Evolutionary conservation across 2,329 filamentous ascomycete species (phyloP), one percentile per base, ranked within the genome.

Genomic region (Fusarium domesticum): DNA sequence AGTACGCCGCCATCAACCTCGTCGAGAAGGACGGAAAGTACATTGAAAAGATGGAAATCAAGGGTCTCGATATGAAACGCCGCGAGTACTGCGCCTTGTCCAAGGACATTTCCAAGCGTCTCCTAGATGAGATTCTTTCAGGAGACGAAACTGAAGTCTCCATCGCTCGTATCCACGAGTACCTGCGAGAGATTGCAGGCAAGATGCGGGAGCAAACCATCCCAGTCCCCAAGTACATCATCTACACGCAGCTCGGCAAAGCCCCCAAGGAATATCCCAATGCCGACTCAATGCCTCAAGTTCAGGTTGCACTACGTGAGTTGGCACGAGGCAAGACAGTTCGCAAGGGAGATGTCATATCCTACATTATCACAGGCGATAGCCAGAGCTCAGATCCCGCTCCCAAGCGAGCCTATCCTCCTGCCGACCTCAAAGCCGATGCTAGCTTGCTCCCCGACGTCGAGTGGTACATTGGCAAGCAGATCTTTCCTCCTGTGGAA

Each of bases 381-480:
- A 69, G 78, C 68, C 75, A 77, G 57, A 76, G 70, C 55, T 85
- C 72, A 32, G 86, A 90, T 51, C 76, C 78, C 11, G 81, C 89
- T 2, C 87, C 93, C 17, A 96, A 96, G 70, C 89, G 95, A 55
- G 92, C 93, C 4, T 92, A 89, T 65, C 84, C 87, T 5, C 85
- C 89, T 2, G 85, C 90, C 45, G 93, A 98, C 64, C 73, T 88
- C 47, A 95, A 93, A 62, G 63, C 81, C 14, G 87, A 87, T 55
- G 83, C 85, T 1, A 84, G 75, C 1, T 77, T 98, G 6, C 78
- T 85, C 45, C 89, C 91, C 2, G 93, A 98, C 62, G 80, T 96
- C n/a, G 93, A 98, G 64, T 97, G 91, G 80, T 98, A 98, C 67
- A 81, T 98, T 31, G 86, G 89, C 73, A 98, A 98, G 74, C 93